Conservation (phyloP, 208 protist species). For the Endotrypanum monterogeii region DNA sequence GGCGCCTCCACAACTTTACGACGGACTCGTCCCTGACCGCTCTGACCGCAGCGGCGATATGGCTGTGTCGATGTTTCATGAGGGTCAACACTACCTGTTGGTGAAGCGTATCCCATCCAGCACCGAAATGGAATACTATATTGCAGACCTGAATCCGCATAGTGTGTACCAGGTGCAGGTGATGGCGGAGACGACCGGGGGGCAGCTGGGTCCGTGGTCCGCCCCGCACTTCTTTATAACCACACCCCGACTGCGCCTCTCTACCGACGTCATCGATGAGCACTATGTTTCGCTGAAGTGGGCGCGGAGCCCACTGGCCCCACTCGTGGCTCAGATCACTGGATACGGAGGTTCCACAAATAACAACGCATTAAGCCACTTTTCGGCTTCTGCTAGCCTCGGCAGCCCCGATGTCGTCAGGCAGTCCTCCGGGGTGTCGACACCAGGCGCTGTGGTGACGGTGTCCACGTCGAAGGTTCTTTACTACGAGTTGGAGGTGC, state of each 20-base stretch:
- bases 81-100: slow-evolving; percentile 31
- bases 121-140: slow-evolving; percentile 17
- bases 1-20: slow-evolving; percentile 21
- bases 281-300: slow-evolving; percentile 71
- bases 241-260: slow-evolving; percentile 64
- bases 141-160: slow-evolving; percentile 24
- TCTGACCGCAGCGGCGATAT: neutral
- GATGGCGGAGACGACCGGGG: slow-evolving; percentile 74
- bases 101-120: slow-evolving; percentile 28
- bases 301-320: slow-evolving; percentile 35
- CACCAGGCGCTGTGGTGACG: slow-evolving; percentile 6
- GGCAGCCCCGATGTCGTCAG: neutral
- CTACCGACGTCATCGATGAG: slow-evolving; percentile 59
- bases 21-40: slow-evolving; percentile 24
- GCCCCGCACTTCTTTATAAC: slow-evolving; percentile 66
- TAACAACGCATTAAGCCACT: neutral
- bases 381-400: slow-evolving; percentile 2
- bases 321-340: slow-evolving; percentile 25
- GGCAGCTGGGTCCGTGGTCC: slow-evolving; percentile 83
- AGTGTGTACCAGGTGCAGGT: slow-evolving; percentile 85
- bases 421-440: neutral
- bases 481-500: slow-evolving; percentile 67
- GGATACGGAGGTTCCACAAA: neutral
- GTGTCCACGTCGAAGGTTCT: slow-evolving; percentile 43
- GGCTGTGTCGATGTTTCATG: neutral